Evolutionary conservation across 176 grass and related monocot species (phyloP).

Genomic region (Areca catechu): DNA sequence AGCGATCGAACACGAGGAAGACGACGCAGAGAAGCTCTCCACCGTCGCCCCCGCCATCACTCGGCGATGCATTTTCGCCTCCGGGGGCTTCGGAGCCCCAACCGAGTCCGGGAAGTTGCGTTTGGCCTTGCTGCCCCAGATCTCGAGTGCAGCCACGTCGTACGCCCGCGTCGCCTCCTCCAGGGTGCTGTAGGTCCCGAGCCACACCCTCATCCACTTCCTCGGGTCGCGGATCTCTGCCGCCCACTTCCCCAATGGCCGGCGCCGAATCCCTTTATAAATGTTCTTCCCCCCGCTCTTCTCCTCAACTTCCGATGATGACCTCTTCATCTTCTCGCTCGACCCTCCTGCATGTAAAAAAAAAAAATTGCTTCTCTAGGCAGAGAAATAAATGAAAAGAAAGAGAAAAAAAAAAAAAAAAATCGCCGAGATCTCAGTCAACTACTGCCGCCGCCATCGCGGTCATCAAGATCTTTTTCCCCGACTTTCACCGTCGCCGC

Average conservation of each 20-base stretch:
- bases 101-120: slow-evolving; percentile 5
- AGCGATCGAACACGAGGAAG: too few species aligned
- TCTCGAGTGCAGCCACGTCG: slow-evolving; percentile 7
- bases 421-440: too few species aligned
- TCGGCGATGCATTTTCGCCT: not conserved
- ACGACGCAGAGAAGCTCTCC: not conserved
- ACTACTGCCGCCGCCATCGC: too few species aligned
- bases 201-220: slow-evolving; percentile 8
- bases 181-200: slow-evolving; percentile 8
- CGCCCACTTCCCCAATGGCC: slow-evolving; percentile 5
- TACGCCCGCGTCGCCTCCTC: slow-evolving; percentile 11
- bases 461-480: too few species aligned
- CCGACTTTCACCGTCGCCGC: too few species aligned
- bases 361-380: not conserved
- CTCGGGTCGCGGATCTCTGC: slow-evolving; percentile 11
- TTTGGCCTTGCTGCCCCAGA: slow-evolving; percentile 2
- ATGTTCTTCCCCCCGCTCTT: not conserved
- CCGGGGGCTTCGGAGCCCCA: too few species aligned
- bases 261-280: slow-evolving; percentile 1
- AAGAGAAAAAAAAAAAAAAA: too few species aligned
- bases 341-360: too few species aligned
- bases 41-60: slow-evolving; percentile 23
- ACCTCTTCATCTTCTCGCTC: too few species aligned
- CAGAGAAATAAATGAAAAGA: too few species aligned
- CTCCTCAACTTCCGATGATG: not conserved